A percentile compares a stretch with the other conserved stretches of the same genome.
phyloP scores from a whole-genome alignment of 2,329 filamentous ascomycete species.

The Colletotrichum acutatum region DNA sequence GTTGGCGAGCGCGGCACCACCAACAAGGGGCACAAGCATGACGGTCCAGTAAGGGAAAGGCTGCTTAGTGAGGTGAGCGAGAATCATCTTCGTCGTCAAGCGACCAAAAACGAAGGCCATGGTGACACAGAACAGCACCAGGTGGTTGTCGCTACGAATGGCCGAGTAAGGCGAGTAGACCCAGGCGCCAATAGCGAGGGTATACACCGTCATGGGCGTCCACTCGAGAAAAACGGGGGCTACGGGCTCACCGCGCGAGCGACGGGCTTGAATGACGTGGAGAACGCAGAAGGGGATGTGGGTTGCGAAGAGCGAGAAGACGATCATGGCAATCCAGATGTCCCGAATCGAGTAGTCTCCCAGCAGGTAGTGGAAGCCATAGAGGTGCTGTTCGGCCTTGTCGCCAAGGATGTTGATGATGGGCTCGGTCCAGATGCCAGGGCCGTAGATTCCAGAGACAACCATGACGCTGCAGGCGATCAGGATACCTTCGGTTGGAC shows the following conservation, averaged over 20 bases:
- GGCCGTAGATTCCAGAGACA: slow-evolving; percentile 87
- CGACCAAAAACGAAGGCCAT: slow-evolving; percentile 98
- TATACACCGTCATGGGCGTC: slow-evolving; percentile 90
- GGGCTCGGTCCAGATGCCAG: slow-evolving; percentile 84
- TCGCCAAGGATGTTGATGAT: slow-evolving; percentile 76
- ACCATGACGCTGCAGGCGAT: slow-evolving; percentile 90
- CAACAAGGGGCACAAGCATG: slow-evolving; percentile 86
- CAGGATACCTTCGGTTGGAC: slow-evolving; percentile 93
- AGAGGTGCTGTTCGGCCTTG: slow-evolving; percentile 59
- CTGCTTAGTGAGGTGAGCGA: slow-evolving; percentile 92
- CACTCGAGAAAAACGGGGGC: slow-evolving; percentile 91
- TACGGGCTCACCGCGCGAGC: slow-evolving; percentile 77
- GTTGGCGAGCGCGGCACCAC: slow-evolving; percentile 85
- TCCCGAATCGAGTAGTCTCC: slow-evolving; percentile 83
- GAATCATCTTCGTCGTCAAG: slow-evolving; percentile 99
- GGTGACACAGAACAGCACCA: slow-evolving; percentile 91
- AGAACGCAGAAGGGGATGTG: slow-evolving; percentile 91
- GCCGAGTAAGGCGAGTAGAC: slow-evolving; percentile 89
- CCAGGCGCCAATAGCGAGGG: slow-evolving; percentile 81
- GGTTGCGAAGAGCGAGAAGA: slow-evolving; percentile 71
- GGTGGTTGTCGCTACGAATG: slow-evolving; percentile 83
- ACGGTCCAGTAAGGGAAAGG: slow-evolving; percentile 98
- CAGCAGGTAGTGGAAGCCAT: slow-evolving; percentile 67
- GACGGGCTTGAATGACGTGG: slow-evolving; percentile 84
- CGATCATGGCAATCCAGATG: slow-evolving; percentile 82